A percentile compares a stretch with the other conserved stretches of the same genome.
phyloP scores from a whole-genome alignment of 177 flowering plant species.

The Tripterygium wilfordii region DNA sequence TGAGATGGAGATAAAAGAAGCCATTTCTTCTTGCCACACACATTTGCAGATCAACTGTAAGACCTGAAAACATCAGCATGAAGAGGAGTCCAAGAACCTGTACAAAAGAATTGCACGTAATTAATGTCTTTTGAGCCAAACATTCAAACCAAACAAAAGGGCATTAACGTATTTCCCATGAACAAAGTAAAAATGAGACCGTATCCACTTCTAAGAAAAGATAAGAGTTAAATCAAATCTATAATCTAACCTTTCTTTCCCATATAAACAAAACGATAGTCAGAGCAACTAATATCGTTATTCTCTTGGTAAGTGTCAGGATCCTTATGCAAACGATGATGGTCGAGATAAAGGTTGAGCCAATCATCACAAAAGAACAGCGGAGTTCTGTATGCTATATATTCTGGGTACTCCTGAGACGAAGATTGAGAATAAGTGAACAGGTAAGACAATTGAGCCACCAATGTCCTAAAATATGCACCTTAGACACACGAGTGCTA shows the following conservation, averaged over 20 bases:
- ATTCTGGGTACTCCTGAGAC: constrained; percentile 86
- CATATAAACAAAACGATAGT: constrained; percentile 98
- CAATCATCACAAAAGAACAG: constrained; percentile 78
- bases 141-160: neutral
- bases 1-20: constrained; percentile 78
- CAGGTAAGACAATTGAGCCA: constrained; percentile 5
- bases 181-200: neutral
- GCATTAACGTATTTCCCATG: neutral
- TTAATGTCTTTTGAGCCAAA: neutral
- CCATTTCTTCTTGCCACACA: constrained; percentile 91
- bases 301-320: constrained; percentile 34
- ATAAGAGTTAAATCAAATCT: neutral
- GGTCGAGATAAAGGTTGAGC: constrained; percentile 93
- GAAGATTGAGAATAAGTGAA: constrained; percentile 15
- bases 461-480: neutral
- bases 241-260: constrained; percentile 82
- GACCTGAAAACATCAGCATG: constrained; percentile 99
- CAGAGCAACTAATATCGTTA: constrained; percentile 79
- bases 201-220: neutral
- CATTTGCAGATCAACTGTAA: constrained; percentile 97
- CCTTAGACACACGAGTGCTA: neutral
- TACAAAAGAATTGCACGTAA: constrained; percentile 5
- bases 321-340: constrained; percentile 61
- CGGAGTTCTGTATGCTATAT: constrained; percentile 75
- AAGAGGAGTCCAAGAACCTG: constrained; percentile 99